Percentiles rank a stretch among this genome's conserved stretches.
These are phyloP conservation scores for Ustanciosporium gigantosporum DNA, from an alignment of 1,284 basidiomycete species.

Conservation along the genomic window DNA sequence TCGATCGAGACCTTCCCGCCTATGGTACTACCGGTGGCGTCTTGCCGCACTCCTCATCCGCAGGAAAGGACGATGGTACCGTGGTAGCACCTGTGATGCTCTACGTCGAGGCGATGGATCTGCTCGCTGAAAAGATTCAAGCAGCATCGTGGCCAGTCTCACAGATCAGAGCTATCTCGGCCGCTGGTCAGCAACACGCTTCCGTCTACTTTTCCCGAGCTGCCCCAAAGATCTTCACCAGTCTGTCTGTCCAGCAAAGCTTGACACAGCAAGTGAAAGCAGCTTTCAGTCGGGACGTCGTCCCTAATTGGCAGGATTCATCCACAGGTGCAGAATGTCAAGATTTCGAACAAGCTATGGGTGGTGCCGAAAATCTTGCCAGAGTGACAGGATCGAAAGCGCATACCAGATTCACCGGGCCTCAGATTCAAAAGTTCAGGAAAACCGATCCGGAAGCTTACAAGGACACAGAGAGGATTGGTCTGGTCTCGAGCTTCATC, in stretches of 20 bases:
- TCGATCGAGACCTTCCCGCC: slow-evolving; percentile 76
- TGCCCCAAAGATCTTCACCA: slow-evolving; percentile 67
- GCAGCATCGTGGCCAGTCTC: slow-evolving; percentile 68
- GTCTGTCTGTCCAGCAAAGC: slow-evolving; percentile 66
- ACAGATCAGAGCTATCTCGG: slow-evolving; percentile 71
- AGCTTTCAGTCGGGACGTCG: slow-evolving; percentile 72
- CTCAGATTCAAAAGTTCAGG: slow-evolving; percentile 76
- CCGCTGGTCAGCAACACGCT: slow-evolving; percentile 87
- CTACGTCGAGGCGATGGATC: slow-evolving; percentile 82
- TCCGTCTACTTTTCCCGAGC: slow-evolving; percentile 80
- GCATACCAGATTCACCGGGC: slow-evolving; percentile 84
- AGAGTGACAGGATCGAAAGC: slow-evolving; percentile 79
- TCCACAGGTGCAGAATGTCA: slow-evolving; percentile 77
- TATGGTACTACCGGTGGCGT: slow-evolving; percentile 70
- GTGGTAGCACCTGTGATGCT: slow-evolving; percentile 77
- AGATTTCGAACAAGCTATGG: slow-evolving; percentile 66
- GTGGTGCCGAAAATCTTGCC: slow-evolving; percentile 73
- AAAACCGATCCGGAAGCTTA: slow-evolving; percentile 69
- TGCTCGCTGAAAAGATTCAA: slow-evolving; percentile 74
- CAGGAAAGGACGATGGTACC: slow-evolving; percentile 62
- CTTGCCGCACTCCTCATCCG: slow-evolving; percentile 5
- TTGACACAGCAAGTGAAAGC: slow-evolving; percentile 66
- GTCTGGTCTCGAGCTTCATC: slow-evolving; percentile 80
- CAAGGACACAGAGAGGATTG: slow-evolving; percentile 71
- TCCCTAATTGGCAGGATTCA: slow-evolving; percentile 91